Conservation (phyloP, 352 stramenopile genomes). For the Phytophthora citricola region DNA sequence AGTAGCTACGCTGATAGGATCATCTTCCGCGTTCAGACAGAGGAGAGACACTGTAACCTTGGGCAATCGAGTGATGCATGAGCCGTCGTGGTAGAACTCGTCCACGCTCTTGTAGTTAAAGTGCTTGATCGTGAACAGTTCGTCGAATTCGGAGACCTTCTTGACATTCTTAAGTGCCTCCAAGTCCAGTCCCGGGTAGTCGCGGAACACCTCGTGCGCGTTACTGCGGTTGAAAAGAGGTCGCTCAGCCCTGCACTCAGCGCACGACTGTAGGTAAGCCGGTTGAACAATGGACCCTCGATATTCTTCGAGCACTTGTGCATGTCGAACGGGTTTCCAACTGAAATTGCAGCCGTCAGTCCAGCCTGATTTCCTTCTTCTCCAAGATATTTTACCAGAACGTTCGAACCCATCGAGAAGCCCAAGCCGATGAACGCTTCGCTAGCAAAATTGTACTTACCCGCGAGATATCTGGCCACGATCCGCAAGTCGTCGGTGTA, state of each 20-base stretch:
- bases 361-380: constrained; percentile 48
- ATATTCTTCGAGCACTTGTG: constrained; percentile 55
- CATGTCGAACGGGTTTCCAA: constrained; percentile 79
- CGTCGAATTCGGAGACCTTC: constrained; percentile 69
- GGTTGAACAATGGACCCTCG: constrained; percentile 52
- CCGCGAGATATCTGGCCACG: constrained; percentile 42
- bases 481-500: constrained; percentile 75
- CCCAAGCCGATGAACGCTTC: constrained; percentile 58
- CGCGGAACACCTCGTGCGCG: constrained; percentile 60
- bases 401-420: constrained; percentile 79
- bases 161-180: constrained; percentile 39
- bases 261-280: constrained; percentile 59
- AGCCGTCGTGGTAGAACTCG: constrained; percentile 56
- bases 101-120: constrained; percentile 59
- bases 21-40: constrained; percentile 59
- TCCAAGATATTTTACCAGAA: constrained; percentile 78
- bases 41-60: constrained; percentile 53
- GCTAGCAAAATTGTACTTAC: constrained; percentile 49
- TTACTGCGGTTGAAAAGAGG: constrained; percentile 78
- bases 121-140: constrained; percentile 61
- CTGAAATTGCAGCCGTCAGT: constrained; percentile 61
- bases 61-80: constrained; percentile 40
- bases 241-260: constrained; percentile 56
- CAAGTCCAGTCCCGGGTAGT: constrained; percentile 55
- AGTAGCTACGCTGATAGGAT: constrained; percentile 53